Percentiles rank a stretch among this genome's conserved stretches.
phyloP scores from a whole-genome alignment of 768 basidiomycete species.

The Leccinum incarnatum region DNA sequence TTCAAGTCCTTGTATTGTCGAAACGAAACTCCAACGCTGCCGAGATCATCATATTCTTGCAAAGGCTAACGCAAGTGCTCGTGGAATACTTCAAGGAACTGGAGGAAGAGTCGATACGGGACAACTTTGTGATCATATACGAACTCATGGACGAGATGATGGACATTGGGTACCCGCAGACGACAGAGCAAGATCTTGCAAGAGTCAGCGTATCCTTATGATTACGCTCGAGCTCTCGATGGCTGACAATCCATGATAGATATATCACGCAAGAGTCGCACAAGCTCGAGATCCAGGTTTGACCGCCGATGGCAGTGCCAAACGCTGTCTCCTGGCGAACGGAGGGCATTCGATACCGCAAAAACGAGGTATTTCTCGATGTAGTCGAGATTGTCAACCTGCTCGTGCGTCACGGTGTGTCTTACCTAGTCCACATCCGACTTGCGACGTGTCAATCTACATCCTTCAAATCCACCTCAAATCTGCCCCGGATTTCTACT shows the following conservation, averaged over 20 bases:
- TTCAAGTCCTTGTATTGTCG: slow-evolving; percentile 86
- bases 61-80: slow-evolving; percentile 87
- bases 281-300: too few species aligned
- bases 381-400: slow-evolving; percentile 98
- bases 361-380: slow-evolving; percentile 99
- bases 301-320: too few species aligned
- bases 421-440: neutral
- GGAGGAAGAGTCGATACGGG: slow-evolving; percentile 26
- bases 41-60: slow-evolving; percentile 95
- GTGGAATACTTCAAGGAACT: slow-evolving; percentile 99
- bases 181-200: too few species aligned
- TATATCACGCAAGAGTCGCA: too few species aligned
- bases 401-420: slow-evolving; percentile 64
- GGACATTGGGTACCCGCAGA: too few species aligned
- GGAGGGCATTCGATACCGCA: slow-evolving; percentile 94
- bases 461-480: too few species aligned
- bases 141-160: too few species aligned
- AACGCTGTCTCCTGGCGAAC: slow-evolving; percentile 43
- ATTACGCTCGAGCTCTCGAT: too few species aligned
- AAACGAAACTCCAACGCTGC: slow-evolving; percentile 95
- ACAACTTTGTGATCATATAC: too few species aligned
- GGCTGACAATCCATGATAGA: too few species aligned
- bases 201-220: too few species aligned
- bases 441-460: neutral
- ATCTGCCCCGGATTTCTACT: too few species aligned